Conservation (phyloP, 78 protist genomes). For the Tieghemostelium lacteum region DNA sequence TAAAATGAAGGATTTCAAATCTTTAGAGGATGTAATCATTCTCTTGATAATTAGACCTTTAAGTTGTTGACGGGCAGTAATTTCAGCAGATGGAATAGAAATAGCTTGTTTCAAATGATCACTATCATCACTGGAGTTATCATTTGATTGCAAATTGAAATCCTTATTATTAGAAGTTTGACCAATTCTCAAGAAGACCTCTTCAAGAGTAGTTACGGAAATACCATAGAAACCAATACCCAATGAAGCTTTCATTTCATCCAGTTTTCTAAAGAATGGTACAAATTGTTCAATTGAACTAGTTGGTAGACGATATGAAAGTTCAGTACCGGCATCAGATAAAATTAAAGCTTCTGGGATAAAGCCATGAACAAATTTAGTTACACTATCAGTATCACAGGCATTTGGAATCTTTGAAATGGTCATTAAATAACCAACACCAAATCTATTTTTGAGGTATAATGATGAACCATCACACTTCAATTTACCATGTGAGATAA, state of each 20-base stretch:
- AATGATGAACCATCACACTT: slow-evolving; percentile 47
- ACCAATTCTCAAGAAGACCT: slow-evolving; percentile 46
- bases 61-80: slow-evolving; percentile 25
- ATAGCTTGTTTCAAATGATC: slow-evolving; percentile 27
- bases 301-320: slow-evolving; percentile 27
- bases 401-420: slow-evolving; percentile 1
- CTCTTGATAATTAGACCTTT: slow-evolving; percentile 53
- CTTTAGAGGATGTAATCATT: slow-evolving; percentile 13
- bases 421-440: slow-evolving; percentile 64
- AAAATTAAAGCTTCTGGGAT: slow-evolving; percentile 28
- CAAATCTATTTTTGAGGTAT: slow-evolving; percentile 63
- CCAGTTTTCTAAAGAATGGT: slow-evolving; percentile 37
- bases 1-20: slow-evolving; percentile 10
- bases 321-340: slow-evolving; percentile 52
- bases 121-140: neutral
- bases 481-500: slow-evolving; percentile 48
- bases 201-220: slow-evolving; percentile 52
- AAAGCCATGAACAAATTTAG: neutral
- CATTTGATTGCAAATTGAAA: neutral
- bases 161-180: slow-evolving; percentile 12
- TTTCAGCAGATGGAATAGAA: neutral
- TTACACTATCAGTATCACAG: neutral
- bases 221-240: slow-evolving; percentile 45
- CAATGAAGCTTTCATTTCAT: neutral
- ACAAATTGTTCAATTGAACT: slow-evolving; percentile 5